Evolutionary conservation across 371 early-diverging fungal species (phyloP).

Genomic region (Circinella umbellata): DNA sequence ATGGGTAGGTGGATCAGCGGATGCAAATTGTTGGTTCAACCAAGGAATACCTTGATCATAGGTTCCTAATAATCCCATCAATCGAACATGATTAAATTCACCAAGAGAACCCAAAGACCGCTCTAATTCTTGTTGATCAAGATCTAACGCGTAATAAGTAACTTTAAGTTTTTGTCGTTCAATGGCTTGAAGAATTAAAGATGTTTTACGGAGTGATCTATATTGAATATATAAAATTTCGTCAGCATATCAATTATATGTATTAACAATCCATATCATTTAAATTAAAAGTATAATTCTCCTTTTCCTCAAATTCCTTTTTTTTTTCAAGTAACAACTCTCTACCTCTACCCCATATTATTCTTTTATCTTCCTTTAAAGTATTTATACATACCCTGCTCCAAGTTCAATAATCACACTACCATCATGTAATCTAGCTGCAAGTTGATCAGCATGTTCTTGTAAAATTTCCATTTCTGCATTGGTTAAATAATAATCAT

Average conservation of each 20-base stretch:
- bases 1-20: constrained; percentile 38
- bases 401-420: constrained; percentile 84
- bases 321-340: no score
- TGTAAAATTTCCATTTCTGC: constrained; percentile 82
- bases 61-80: constrained; percentile 86
- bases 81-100: constrained; percentile 56
- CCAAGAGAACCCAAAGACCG: constrained; percentile 59
- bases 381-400: constrained; percentile 67
- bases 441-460: constrained; percentile 64
- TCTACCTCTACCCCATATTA: no score
- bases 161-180: constrained; percentile 64
- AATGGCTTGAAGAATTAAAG: constrained; percentile 76
- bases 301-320: no score
- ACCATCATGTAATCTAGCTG: constrained; percentile 67
- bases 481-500: constrained; percentile 86
- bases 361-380: no score
- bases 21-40: constrained; percentile 52
- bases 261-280: no score
- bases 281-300: no score
- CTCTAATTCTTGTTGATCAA: constrained; percentile 80
- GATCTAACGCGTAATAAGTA: constrained; percentile 92
- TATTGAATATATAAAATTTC: neutral
- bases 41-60: constrained; percentile 84
- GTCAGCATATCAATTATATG: neutral
- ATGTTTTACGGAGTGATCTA: constrained; percentile 88